These are phyloP conservation scores for Jimgerdemannia flammicorona DNA, from an alignment of 192 early-diverging fungal species.

Conservation along the genomic window DNA sequence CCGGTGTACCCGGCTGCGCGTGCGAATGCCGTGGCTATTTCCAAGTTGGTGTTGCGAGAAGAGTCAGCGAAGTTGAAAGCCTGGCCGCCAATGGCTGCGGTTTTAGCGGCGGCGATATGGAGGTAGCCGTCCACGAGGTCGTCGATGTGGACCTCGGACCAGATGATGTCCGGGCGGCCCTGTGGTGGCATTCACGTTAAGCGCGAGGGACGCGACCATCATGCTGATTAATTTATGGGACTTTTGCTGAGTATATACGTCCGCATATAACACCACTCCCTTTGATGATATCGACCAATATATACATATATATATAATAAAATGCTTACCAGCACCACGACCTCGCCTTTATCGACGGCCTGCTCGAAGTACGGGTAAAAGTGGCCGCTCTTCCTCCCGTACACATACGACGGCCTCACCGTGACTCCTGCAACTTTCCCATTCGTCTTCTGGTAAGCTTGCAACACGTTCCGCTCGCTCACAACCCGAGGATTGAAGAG, in stretches of 20 bases:
- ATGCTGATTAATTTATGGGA: conserved; percentile 8
- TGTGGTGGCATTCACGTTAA: conserved; percentile 5
- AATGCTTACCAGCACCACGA: no score
- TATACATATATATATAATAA: neutral
- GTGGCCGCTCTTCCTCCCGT: neutral
- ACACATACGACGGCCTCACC: neutral
- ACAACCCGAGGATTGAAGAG: neutral
- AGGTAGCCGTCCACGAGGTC: conserved; percentile 24
- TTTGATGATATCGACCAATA: neutral
- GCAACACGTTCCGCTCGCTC: neutral
- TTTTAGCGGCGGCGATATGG: neutral
- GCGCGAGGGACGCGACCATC: conserved; percentile 8
- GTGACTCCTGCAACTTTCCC: neutral
- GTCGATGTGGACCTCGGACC: conserved; percentile 27
- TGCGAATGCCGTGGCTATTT: neutral
- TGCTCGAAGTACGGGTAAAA: neutral
- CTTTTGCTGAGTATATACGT: neutral
- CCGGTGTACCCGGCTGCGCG: neutral
- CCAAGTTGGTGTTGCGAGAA: neutral
- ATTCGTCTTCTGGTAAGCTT: neutral
- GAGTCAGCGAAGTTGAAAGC: neutral
- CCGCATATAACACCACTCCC: no score
- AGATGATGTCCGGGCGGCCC: conserved; percentile 13
- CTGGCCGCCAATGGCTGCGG: neutral
- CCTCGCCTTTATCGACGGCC: neutral